Conservation (phyloP, 1,284 basidiomycete genomes). For the Takashimella tepidaria region DNA sequence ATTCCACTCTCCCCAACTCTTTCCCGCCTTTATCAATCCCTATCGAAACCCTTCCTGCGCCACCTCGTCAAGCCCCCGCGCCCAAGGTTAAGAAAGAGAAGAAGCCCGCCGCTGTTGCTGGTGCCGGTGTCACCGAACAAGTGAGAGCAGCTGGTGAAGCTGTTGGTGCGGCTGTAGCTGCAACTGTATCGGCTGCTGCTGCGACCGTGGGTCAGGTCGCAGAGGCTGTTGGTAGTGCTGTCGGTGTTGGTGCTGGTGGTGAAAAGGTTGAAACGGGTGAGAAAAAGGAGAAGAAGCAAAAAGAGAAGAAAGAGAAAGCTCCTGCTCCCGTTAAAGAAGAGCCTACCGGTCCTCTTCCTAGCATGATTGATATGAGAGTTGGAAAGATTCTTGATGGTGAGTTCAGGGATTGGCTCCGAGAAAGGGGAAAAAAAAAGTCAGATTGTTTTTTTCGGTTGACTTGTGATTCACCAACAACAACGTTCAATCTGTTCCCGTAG, state of each 20-base stretch:
- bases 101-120: conserved; percentile 49
- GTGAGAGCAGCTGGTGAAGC: conserved; percentile 8
- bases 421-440: background rate
- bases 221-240: conserved; percentile 22
- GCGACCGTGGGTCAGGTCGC: conserved; percentile 12
- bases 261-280: conserved; percentile 38
- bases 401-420: conserved; percentile 26
- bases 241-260: conserved; percentile 12
- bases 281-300: conserved; percentile 52
- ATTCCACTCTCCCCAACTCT: conserved; percentile 40
- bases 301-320: conserved; percentile 52
- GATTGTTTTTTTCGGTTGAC: background rate
- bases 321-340: conserved; percentile 49
- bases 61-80: conserved; percentile 63
- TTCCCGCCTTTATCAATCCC: conserved; percentile 66
- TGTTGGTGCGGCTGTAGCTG: conserved; percentile 15
- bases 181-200: conserved; percentile 10
- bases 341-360: conserved; percentile 71
- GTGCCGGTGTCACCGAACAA: conserved; percentile 8
- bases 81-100: conserved; percentile 68
- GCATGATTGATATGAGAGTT: conserved; percentile 90
- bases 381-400: conserved; percentile 82
- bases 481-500: conserved; percentile 50
- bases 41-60: conserved; percentile 64
- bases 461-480: background rate